Base-by-base conservation (phyloP, 2,329 filamentous ascomycete genomes). In the Acarospora socialis region DNA sequence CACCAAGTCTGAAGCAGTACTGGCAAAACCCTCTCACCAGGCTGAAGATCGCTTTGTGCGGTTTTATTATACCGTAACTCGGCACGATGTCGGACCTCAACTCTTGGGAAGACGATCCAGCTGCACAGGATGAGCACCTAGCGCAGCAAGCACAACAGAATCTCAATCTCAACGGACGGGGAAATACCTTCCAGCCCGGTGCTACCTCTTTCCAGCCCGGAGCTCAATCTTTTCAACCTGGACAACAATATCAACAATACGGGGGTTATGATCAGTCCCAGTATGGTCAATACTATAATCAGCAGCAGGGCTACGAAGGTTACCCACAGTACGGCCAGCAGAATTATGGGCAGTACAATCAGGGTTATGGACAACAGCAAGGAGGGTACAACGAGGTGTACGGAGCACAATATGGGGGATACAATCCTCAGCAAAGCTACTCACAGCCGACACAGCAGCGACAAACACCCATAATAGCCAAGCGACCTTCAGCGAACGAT, bases 31-130 rank as follows among this genome's bases (percentile, higher is more conserved):
- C 13, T 3, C 24, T 37, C 22, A 21, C 12, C 30, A 10, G 23
- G n/a, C 9, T 27, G 16, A 13, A 7, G 14, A 35, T 43, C 45
- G 40, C 37, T 37, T 41, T 42, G 33, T 30, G 36, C 22, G 36
- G 39, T 43, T 38, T 47, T 30, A 36, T 40, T 44, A 39, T 35
- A n/a, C n/a, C n/a, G n/a, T n/a, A n/a, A n/a, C n/a, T n/a, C n/a
- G n/a, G n/a, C 52, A 67, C 34, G 51, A 93, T 93, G 84, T 79
- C 86, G 48, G 76, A 86, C 57, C 80, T 83, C 50, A 84, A 92
- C 57, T 93, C 84, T 41, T 95, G 90, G 81, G 86, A 95, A 62
- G 83, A 92, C 51, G 81, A 86, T 50, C 75, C 77, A 49, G 66
- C 77, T 34, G 75, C 73, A 41, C 77, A 82, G 65, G 78, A 86